Evolutionary conservation across 2,329 filamentous ascomycete genomes (phyloP).

Genomic region (Talaromyces sp.): DNA sequence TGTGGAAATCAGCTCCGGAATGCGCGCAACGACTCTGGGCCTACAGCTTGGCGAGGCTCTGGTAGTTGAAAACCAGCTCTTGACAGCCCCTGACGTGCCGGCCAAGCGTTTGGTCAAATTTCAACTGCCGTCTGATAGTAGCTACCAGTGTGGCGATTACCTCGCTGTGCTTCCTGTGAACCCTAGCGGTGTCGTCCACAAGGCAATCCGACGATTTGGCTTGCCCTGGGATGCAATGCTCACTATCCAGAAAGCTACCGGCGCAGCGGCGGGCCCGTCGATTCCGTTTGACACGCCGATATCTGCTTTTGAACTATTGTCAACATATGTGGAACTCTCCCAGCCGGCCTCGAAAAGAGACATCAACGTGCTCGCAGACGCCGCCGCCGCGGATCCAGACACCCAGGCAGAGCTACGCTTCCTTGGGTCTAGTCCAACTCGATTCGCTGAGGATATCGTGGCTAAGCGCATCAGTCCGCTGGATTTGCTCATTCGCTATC

Average conservation of each 20-base stretch:
- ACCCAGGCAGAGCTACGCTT: conserved; percentile 39
- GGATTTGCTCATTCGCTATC: conserved; percentile 64
- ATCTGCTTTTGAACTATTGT: conserved; percentile 60
- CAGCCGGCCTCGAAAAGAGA: conserved; percentile 68
- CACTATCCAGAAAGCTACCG: conserved; percentile 52
- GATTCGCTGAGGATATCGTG: conserved; percentile 47
- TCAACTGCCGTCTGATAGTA: conserved; percentile 60
- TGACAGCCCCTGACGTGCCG: conserved; percentile 50
- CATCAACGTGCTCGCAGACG: conserved; percentile 41
- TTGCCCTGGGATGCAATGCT: conserved; percentile 66
- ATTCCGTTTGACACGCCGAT: conserved; percentile 56
- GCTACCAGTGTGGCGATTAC: conserved; percentile 72
- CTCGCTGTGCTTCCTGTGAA: conserved; percentile 70
- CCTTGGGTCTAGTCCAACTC: conserved; percentile 25
- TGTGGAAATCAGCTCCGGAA: conserved; percentile 51
- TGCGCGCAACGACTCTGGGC: conserved; percentile 54
- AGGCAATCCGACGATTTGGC: conserved; percentile 60
- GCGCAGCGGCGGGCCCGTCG: conserved; percentile 34
- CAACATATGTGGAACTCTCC: conserved; percentile 67
- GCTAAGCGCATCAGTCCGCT: conserved; percentile 54
- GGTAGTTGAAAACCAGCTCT: conserved; percentile 50
- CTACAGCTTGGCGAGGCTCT: conserved; percentile 60
- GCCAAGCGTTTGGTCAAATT: conserved; percentile 65
- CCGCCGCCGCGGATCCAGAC: conserved; percentile 46
- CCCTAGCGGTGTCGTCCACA: conserved; percentile 55